Evolutionary conservation across 768 basidiomycete genomes (phyloP), one percentile per base, ranked within the genome.

Genomic region (Dendrothele bispora): DNA sequence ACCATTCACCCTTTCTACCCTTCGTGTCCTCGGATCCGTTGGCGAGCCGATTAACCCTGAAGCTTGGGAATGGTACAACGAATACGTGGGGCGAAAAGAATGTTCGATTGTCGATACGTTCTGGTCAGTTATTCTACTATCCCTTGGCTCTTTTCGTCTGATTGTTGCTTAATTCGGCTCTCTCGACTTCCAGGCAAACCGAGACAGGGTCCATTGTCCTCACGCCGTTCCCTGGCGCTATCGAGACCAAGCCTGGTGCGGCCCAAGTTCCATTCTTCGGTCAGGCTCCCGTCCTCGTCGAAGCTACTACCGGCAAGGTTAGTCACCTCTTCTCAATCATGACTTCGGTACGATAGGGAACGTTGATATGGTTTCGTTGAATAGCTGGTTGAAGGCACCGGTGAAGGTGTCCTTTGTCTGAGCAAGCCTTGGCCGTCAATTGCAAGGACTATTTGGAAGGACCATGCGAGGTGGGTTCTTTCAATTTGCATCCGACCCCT

Each of bases 41-140:
- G 97, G 95, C 46, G 97, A 99, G 71, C 97, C 97, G 1, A 98
- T 99, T 75, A 98, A 98, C 68, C 94, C 95, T 22, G 95, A 98
- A 66, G 95, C 95, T 10, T 98, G 97, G 95, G 82, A 95, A 59
- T 98, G 95, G 95, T 97, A 95, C 70, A 93, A 95, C 66, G 93
- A 97, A 61, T 82, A 92, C 61, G 94, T 97, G 45, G 97, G 95
- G 8, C 79, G 80, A 60, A 75, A 68, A 55, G 79, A 98, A 65
- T 95, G 91, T 62, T 92, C 95, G 5, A 84, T 98, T 55, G 94
- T 95, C 34, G 94, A 97, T 69, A 95, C 91, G 3, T 94, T 83
- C 70, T 94, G 91, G 84, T 78, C 53, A 28, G 74, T 63, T 24
- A 17, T n/a, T 39, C 11, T 36, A 34, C 20, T 22, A 27, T n/a